Percentiles rank a stretch among this genome's conserved stretches.
These are phyloP conservation scores for Bacidia gigantensis DNA, from an alignment of 495 filamentous ascomycete genomes.

Conservation along the genomic window DNA sequence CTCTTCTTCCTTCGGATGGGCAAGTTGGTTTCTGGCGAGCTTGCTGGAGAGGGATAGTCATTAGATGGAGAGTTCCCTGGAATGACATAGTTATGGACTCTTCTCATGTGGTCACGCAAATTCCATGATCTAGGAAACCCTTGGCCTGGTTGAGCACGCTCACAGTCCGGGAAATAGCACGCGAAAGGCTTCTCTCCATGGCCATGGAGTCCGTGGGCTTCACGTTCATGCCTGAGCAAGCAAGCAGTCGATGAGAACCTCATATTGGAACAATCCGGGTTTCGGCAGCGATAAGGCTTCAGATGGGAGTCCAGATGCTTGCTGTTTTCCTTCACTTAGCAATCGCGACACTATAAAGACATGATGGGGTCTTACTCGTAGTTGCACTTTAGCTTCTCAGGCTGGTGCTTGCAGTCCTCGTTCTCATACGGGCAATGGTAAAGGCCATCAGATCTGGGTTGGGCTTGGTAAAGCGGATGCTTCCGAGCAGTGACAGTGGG, in stretches of 20 bases:
- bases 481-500: constrained; percentile 53
- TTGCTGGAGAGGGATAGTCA: constrained; percentile 13
- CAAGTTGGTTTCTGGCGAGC: neutral
- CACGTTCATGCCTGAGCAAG: constrained; percentile 85
- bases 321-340: constrained; percentile 36
- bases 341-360: constrained; percentile 16
- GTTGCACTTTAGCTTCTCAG: constrained; percentile 90
- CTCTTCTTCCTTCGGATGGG: constrained; percentile 14
- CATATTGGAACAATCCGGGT: constrained; percentile 55
- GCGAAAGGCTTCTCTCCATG: constrained; percentile 82
- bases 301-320: constrained; percentile 91
- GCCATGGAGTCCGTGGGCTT: constrained; percentile 88
- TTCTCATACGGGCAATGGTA: constrained; percentile 86
- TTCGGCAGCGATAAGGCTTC: constrained; percentile 87
- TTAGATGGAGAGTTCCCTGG: constrained; percentile 12
- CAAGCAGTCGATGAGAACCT: constrained; percentile 86
- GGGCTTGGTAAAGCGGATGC: constrained; percentile 64
- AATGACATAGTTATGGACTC: constrained; percentile 67
- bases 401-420: constrained; percentile 64
- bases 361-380: constrained; percentile 62
- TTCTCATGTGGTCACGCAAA: constrained; percentile 84
- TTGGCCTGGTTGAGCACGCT: constrained; percentile 61
- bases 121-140: constrained; percentile 93
- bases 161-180: constrained; percentile 72
- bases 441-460: constrained; percentile 55